Percentiles rank a stretch among this genome's conserved stretches.
These are phyloP conservation scores for Cephaloascus albidus DNA, from an alignment of 805 yeast species.

Conservation along the genomic window DNA sequence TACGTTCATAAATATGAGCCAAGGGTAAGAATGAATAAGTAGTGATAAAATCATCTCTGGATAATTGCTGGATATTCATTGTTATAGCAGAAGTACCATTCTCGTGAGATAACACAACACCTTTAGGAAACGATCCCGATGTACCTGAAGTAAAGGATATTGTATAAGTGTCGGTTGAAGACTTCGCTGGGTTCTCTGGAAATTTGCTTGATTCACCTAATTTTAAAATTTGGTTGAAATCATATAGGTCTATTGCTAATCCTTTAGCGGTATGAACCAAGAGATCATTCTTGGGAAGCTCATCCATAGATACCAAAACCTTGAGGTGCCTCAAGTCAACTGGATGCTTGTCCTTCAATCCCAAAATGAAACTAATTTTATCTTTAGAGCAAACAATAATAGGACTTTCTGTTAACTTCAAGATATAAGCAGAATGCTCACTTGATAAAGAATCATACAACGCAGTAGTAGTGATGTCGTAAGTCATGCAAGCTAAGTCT, in stretches of 20 bases:
- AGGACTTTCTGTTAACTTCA: conserved; percentile 16
- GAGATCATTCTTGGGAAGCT: conserved; percentile 8
- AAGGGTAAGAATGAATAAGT: conserved; percentile 17
- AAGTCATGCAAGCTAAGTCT: conserved; percentile 23
- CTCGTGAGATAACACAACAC: conserved; percentile 19
- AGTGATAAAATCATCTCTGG: not conserved
- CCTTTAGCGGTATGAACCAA: conserved; percentile 1
- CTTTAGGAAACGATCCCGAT: conserved; percentile 27
- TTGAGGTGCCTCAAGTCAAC: conserved; percentile 16
- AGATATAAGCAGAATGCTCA: conserved; percentile 21
- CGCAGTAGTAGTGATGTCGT: conserved; percentile 25
- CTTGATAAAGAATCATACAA: conserved; percentile 31
- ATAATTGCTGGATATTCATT: not conserved
- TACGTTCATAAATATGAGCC: conserved; percentile 27
- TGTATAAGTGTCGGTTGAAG: conserved; percentile 17
- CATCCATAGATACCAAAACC: conserved; percentile 23
- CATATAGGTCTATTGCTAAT: conserved; percentile 3
- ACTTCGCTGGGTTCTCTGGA: conserved; percentile 7
- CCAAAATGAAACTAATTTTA: conserved; percentile 15
- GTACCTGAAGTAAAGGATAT: conserved; percentile 29
- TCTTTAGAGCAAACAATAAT: conserved; percentile 22
- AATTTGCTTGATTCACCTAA: conserved; percentile 4
- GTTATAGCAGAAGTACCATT: conserved; percentile 11
- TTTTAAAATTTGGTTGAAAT: conserved; percentile 5
- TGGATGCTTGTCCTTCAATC: conserved; percentile 16